Conservation (phyloP, 148 eudicot species). For the Mesembryanthemum crystallinum region DNA sequence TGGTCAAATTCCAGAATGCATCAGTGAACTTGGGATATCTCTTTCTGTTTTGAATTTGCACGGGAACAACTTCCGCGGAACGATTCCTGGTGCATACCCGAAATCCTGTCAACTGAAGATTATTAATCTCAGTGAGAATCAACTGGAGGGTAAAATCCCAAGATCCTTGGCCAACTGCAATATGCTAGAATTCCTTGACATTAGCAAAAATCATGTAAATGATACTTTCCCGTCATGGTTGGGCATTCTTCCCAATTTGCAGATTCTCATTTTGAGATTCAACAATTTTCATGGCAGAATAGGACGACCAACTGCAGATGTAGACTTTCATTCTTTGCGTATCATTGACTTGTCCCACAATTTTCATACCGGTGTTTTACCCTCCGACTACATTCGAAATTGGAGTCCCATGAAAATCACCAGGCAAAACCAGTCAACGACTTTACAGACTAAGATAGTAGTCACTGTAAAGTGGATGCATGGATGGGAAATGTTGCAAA, state of each 20-base stretch:
- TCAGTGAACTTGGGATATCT: slow-evolving; percentile 14
- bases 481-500: neutral
- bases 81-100: neutral
- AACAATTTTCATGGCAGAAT: slow-evolving; percentile 41
- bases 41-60: slow-evolving; percentile 25
- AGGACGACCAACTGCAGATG: neutral
- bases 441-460: slow-evolving; percentile 1
- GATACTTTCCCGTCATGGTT: slow-evolving; percentile 52
- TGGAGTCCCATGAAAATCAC: slow-evolving; percentile 31
- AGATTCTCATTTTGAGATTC: slow-evolving; percentile 31
- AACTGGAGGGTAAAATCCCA: slow-evolving; percentile 26
- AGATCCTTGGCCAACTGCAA: slow-evolving; percentile 29
- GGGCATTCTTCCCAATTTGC: slow-evolving; percentile 35
- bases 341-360: slow-evolving; percentile 46
- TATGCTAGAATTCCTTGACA: slow-evolving; percentile 34
- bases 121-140: slow-evolving; percentile 30
- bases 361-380: slow-evolving; percentile 33
- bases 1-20: slow-evolving; percentile 37
- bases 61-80: too few species aligned
- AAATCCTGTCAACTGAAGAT: slow-evolving; percentile 11
- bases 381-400: slow-evolving; percentile 19
- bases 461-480: neutral
- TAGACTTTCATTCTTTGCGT: slow-evolving; percentile 22
- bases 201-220: slow-evolving; percentile 33
- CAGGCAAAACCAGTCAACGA: neutral